Percentiles rank a stretch among this genome's conserved stretches.
Conservation (phyloP, 1,284 basidiomycete species). For the Leccinum idahoense region DNA sequence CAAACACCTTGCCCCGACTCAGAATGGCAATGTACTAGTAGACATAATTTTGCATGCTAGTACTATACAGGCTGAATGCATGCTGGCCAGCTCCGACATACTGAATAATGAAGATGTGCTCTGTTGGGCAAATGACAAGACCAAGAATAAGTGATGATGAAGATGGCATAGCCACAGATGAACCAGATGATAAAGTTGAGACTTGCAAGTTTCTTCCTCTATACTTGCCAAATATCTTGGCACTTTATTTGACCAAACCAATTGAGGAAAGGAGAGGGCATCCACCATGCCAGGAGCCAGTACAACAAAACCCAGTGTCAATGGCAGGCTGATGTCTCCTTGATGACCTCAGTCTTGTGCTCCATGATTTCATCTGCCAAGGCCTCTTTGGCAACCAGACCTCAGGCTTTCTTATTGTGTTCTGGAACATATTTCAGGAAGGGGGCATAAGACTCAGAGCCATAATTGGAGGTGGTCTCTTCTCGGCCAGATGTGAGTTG, state of each 20-base stretch:
- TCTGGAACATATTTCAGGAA: conserved; percentile 64
- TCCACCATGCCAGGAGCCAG: conserved; percentile 90
- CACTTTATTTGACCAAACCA: conserved; percentile 88
- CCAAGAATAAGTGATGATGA: conserved; percentile 90
- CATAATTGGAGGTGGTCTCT: conserved; percentile 75
- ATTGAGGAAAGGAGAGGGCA: conserved; percentile 67
- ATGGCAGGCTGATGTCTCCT: conserved; percentile 46
- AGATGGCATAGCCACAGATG: conserved; percentile 80
- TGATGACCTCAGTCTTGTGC: conserved; percentile 83
- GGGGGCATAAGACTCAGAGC: conserved; percentile 88
- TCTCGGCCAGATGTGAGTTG: conserved; percentile 71
- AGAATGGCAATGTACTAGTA: conserved; percentile 58
- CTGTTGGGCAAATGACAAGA: conserved; percentile 87
- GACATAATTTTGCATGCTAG: conserved; percentile 66
- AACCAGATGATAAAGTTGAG: conserved; percentile 98
- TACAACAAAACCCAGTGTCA: conserved; percentile 89
- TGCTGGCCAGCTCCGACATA: conserved; percentile 59
- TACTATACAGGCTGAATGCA: conserved; percentile 50
- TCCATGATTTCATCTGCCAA: conserved; percentile 77
- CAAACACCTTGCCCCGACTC: conserved; percentile 86
- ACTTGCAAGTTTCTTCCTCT: conserved; percentile 89
- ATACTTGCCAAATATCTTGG: conserved; percentile 88
- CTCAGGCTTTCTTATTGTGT: conserved; percentile 35
- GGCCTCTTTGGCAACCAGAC: conserved; percentile 74
- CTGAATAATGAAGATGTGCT: conserved; percentile 76